These are phyloP conservation scores for Kappamyces sp. DNA, from an alignment of 192 early-diverging fungal species.

Conservation along the genomic window DNA sequence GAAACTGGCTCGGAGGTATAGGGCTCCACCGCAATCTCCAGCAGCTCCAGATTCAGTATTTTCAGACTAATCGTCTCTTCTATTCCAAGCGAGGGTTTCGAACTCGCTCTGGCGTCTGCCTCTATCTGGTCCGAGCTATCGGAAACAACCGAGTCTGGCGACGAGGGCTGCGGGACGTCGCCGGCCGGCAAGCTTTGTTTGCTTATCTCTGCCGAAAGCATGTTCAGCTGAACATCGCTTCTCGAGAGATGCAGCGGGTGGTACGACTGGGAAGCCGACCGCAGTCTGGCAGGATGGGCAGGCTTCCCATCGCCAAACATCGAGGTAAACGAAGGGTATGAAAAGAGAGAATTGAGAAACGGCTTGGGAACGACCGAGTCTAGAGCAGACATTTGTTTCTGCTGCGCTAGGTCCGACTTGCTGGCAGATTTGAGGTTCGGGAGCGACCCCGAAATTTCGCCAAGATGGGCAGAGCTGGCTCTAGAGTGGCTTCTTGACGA, in stretches of 20 bases:
- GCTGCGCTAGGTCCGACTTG: neutral
- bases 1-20: slow-evolving; percentile 15
- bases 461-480: neutral
- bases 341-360: slow-evolving; percentile 33
- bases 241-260: no score
- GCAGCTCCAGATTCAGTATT: slow-evolving; percentile 26
- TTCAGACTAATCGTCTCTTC: slow-evolving; percentile 19
- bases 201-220: no score
- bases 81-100: no score
- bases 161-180: no score
- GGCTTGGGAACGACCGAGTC: slow-evolving; percentile 8
- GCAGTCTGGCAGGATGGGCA: neutral
- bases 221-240: no score
- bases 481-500: neutral
- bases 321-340: slow-evolving; percentile 33
- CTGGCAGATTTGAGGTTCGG: neutral
- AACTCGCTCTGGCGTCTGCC: no score
- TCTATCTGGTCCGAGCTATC: no score
- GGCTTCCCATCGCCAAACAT: slow-evolving; percentile 18
- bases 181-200: no score
- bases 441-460: neutral
- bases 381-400: neutral
- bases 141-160: no score
- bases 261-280: no score
- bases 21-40: slow-evolving; percentile 29